Evolutionary conservation across 176 grass and related monocot genomes (phyloP), one percentile per base, ranked within the genome.

Genomic region (Musa itinerans): DNA sequence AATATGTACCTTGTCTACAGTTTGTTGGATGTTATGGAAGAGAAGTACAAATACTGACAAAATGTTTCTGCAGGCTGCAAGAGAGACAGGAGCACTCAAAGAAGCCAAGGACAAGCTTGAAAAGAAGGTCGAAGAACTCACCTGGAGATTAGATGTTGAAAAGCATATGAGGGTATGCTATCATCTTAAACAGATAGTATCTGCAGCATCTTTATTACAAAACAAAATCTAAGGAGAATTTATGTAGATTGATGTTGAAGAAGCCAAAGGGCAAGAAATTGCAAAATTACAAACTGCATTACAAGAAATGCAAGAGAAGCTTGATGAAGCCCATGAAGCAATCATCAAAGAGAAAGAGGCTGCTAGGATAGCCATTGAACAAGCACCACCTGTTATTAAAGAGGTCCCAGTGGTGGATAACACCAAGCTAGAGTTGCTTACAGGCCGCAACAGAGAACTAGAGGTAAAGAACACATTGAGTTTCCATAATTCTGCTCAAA

Each of bases 61-160:
- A 84, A 48, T 49, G 53, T 85, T 26, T 76, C 53, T 83, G 78
- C 80, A 97, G 93, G 93, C 83, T 89, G 93, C 93, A 81, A 90
- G 87, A 86, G 93, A 97, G 68, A 92, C 84, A 2, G 93, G 93
- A 34, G 93, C 93, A 76, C 84, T 97, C 4, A 90, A 87, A 90
- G 93, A 92, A 89, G 87, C 87, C n/a, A 97, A 97, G 81, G 90
- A 97, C 79, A 97, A 97, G 52, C 82, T 97, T 27, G 93, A 97
- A 86, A 97, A 97, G 77, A 87, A 88, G 65, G 88, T 97, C 13
- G 93, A 97, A 76, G 93, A 97, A 76, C 89, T 97, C 74, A 97
- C 87, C 48, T 97, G 93, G 93, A 81, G 86, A 76, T 78, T 97
- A 74, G 90, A 97, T n/a, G 82, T 97, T 75, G 93, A 97, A 75